Conservation (phyloP, 1,284 basidiomycete species). For the Tranzscheliella williamsii region DNA sequence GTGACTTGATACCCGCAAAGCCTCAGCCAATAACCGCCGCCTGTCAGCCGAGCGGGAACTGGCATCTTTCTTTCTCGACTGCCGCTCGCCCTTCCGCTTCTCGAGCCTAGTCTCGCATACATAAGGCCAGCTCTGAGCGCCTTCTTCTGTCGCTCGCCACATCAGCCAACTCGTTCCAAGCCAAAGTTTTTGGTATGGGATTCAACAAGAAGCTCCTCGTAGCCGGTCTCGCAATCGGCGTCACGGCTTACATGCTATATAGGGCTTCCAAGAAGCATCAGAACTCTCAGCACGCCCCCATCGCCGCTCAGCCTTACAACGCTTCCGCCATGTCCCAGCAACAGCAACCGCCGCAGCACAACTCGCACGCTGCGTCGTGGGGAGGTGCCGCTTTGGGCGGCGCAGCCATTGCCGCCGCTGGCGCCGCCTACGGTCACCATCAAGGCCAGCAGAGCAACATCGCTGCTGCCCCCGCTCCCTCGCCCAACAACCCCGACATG, state of each 20-base stretch:
- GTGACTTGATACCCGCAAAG: too few relatives aligned
- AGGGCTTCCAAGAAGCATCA: conserved; percentile 46
- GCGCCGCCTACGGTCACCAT: conserved; percentile 26
- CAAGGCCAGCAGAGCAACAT: conserved; percentile 10
- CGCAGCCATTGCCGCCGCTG: conserved; percentile 31
- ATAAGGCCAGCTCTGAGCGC: too few relatives aligned
- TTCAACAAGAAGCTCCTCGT: conserved; percentile 53
- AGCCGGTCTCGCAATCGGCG: conserved; percentile 48
- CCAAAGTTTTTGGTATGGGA: too few relatives aligned
- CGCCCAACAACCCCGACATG: conserved; percentile 23
- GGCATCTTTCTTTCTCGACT: too few relatives aligned
- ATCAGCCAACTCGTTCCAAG: too few relatives aligned
- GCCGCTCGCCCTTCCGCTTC: too few relatives aligned
- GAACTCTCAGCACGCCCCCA: conserved; percentile 5
- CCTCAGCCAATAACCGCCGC: too few relatives aligned
- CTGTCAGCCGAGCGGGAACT: too few relatives aligned
- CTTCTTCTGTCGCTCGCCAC: too few relatives aligned
- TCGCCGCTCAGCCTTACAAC: not conserved
- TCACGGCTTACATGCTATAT: conserved; percentile 47
- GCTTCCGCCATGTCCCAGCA: conserved; percentile 9
- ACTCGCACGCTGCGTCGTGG: conserved; percentile 10
- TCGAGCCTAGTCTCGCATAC: too few relatives aligned
- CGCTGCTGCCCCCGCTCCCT: not conserved
- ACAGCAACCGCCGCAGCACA: conserved; percentile 7
- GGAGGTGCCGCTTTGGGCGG: conserved; percentile 25